phyloP scores from a whole-genome alignment of 1,284 basidiomycete species.

The Apiotrichum veenhuisii region DNA sequence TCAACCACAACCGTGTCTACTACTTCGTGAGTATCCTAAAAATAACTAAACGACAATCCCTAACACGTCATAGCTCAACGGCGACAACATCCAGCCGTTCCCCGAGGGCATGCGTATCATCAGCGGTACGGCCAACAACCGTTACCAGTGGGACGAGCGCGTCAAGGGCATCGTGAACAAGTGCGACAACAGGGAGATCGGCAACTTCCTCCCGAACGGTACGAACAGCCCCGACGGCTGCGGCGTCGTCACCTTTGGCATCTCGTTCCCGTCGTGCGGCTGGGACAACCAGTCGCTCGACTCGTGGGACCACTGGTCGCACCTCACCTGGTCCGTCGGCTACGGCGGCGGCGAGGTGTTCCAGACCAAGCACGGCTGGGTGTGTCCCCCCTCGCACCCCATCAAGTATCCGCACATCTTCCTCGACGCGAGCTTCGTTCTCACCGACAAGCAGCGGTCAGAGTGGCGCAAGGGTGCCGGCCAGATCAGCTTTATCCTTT shows the following conservation, averaged over 20 bases:
- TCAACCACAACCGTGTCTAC: conserved; percentile 33
- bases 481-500: conserved; percentile 30
- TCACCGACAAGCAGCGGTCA: background rate
- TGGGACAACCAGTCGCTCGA: conserved; percentile 30
- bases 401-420: conserved; percentile 45
- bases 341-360: conserved; percentile 12
- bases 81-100: conserved; percentile 36
- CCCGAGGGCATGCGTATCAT: conserved; percentile 46
- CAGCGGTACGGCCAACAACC: conserved; percentile 26
- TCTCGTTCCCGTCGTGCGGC: conserved; percentile 43
- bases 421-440: conserved; percentile 24
- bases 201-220: conserved; percentile 31
- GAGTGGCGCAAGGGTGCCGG: conserved; percentile 12
- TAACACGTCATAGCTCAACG: too few species aligned
- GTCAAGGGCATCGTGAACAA: conserved; percentile 28
- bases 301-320: conserved; percentile 41
- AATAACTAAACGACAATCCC: too few species aligned
- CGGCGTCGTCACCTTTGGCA: conserved; percentile 18
- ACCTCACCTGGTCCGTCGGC: conserved; percentile 38
- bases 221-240: conserved; percentile 33
- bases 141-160: conserved; percentile 19
- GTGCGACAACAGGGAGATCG: conserved; percentile 24
- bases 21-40: too few species aligned
- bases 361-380: conserved; percentile 21
- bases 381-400: conserved; percentile 33